phyloP scores from a whole-genome alignment of 2,329 filamentous ascomycete species.

The Aspergillus intermedius region DNA sequence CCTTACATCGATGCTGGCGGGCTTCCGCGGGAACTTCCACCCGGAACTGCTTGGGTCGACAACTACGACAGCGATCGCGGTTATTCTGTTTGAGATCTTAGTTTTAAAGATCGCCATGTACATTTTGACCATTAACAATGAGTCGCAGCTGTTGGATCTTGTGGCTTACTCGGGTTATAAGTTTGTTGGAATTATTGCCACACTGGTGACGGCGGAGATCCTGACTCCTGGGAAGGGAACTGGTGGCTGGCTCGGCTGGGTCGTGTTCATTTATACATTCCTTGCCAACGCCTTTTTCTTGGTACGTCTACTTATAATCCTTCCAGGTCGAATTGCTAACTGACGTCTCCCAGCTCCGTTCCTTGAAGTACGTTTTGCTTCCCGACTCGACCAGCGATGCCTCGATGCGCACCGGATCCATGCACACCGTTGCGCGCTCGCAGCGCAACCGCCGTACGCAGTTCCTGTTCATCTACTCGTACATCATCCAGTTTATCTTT shows the following conservation, averaged over 20 bases:
- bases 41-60: constrained; percentile 89
- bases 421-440: constrained; percentile 68
- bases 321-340: not conserved
- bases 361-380: constrained; percentile 88
- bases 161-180: constrained; percentile 98
- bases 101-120: constrained; percentile 89
- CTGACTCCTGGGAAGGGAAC: constrained; percentile 73
- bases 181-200: constrained; percentile 93
- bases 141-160: constrained; percentile 85
- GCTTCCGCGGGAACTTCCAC: constrained; percentile 83
- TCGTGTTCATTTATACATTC: constrained; percentile 85
- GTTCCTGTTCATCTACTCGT: constrained; percentile 90
- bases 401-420: constrained; percentile 52
- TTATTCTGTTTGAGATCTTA: constrained; percentile 83
- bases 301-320: constrained; percentile 47
- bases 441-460: constrained; percentile 85
- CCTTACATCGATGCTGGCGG: constrained; percentile 81
- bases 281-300: constrained; percentile 91
- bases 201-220: constrained; percentile 71
- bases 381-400: constrained; percentile 68
- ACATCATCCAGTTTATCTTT: constrained; percentile 85
- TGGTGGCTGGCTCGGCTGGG: constrained; percentile 82
- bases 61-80: constrained; percentile 72
- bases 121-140: constrained; percentile 85
- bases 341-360: constrained; percentile 62